phyloP scores from a whole-genome alignment of 2,329 filamentous ascomycete genomes.

The Volutella citrinella region DNA sequence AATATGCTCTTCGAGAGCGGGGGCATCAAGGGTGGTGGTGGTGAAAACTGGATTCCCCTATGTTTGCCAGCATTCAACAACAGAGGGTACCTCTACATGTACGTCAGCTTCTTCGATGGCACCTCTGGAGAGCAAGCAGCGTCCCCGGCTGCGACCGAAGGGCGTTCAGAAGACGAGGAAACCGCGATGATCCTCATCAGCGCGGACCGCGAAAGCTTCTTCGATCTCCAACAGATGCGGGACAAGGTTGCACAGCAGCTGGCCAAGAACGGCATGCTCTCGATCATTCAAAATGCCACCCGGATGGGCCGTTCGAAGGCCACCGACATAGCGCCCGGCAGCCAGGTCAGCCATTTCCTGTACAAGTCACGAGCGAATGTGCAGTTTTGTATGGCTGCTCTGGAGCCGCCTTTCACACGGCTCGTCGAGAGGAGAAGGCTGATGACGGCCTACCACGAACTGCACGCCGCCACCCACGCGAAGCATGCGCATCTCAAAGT shows the following conservation, averaged over 20 bases:
- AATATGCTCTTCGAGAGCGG: slow-evolving; percentile 99
- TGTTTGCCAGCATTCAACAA: slow-evolving; percentile 98
- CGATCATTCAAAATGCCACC: slow-evolving; percentile 70
- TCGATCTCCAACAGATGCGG: slow-evolving; percentile 73
- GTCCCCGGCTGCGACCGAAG: slow-evolving; percentile 58
- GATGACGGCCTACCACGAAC: slow-evolving; percentile 78
- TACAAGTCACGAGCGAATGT: slow-evolving; percentile 96
- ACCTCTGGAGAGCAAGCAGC: slow-evolving; percentile 40
- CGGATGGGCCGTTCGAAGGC: slow-evolving; percentile 67
- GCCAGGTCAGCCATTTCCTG: slow-evolving; percentile 82
- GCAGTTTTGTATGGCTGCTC: slow-evolving; percentile 89
- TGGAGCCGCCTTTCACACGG: slow-evolving; percentile 62
- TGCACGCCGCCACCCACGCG: slow-evolving; percentile 82
- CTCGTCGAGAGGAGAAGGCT: slow-evolving; percentile 65
- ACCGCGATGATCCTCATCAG: slow-evolving; percentile 93
- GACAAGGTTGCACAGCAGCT: slow-evolving; percentile 66
- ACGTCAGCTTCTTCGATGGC: slow-evolving; percentile 86
- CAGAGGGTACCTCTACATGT: slow-evolving; percentile 96
- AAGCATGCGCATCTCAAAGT: slow-evolving; percentile 85
- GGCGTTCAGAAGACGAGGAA: slow-evolving; percentile 65
- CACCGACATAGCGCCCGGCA: slow-evolving; percentile 75
- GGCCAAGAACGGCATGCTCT: slow-evolving; percentile 70
- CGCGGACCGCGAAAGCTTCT: slow-evolving; percentile 90
- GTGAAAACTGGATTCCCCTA: slow-evolving; percentile 96
- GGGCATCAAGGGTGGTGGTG: slow-evolving; percentile 82